Percentiles rank a stretch among this genome's conserved stretches.
Conservation (phyloP, 1,139 yeast species). For the Trichomonascaceae sp. region DNA sequence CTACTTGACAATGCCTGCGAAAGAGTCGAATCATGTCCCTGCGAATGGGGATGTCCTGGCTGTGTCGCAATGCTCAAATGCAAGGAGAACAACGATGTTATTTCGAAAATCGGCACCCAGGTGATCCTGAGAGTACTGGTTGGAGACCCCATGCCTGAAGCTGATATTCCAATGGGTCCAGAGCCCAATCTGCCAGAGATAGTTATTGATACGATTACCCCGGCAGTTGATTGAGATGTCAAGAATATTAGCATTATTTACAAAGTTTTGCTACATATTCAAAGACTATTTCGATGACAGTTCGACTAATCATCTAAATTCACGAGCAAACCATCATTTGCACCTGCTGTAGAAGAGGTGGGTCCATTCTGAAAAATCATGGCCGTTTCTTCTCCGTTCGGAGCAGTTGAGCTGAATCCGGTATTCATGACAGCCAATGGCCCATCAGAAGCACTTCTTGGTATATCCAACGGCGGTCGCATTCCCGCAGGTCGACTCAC, state of each 20-base stretch:
- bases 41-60: conserved; percentile 84
- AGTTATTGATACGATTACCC: conserved; percentile 59
- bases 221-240: conserved; percentile 25
- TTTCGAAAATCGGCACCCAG: conserved; percentile 84
- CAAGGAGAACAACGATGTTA: conserved; percentile 70
- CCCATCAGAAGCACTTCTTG: conserved; percentile 4
- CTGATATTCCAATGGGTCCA: conserved; percentile 66
- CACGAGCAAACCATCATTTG: neutral
- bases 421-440: neutral
- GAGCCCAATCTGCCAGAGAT: conserved; percentile 68
- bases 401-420: neutral
- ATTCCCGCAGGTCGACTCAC: neutral
- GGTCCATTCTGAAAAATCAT: neutral
- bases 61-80: conserved; percentile 79
- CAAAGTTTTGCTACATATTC: neutral
- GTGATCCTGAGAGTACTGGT: conserved; percentile 53
- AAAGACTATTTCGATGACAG: neutral
- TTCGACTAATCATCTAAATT: neutral
- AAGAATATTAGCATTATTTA: neutral
- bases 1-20: conserved; percentile 55
- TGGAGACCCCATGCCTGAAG: conserved; percentile 41
- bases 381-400: neutral
- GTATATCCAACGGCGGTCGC: neutral
- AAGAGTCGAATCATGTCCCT: conserved; percentile 59
- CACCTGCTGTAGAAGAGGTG: neutral